These are phyloP conservation scores for Akanthomyces muscarius DNA, from an alignment of 2,329 filamentous ascomycete genomes.

Conservation along the genomic window DNA sequence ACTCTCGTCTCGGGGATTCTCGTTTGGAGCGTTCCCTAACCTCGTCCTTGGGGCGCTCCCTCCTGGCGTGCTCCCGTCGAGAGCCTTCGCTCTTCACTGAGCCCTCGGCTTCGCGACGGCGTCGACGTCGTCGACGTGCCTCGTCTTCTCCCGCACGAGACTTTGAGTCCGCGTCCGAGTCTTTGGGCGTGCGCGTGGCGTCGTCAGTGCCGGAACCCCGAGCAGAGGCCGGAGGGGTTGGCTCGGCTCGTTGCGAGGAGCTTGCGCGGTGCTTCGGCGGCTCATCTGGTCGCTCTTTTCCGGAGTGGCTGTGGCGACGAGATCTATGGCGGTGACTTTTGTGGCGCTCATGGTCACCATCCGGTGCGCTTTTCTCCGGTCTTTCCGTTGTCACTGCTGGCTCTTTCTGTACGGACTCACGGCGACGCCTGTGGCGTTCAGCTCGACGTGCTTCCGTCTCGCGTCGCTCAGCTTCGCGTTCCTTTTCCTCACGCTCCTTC, in stretches of 20 bases:
- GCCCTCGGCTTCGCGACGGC: conserved; percentile 3
- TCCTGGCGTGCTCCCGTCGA: not conserved
- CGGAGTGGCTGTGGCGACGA: conserved; percentile 39
- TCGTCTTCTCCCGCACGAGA: conserved; percentile 9
- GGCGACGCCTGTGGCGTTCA: conserved; percentile 2
- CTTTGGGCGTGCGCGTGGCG: not conserved
- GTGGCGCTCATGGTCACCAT: conserved; percentile 3
- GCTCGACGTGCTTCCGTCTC: not conserved
- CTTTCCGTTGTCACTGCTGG: not conserved
- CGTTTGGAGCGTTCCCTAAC: not conserved
- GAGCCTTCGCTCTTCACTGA: conserved; percentile 7
- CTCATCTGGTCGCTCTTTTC: conserved; percentile 27
- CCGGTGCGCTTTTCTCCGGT: not conserved
- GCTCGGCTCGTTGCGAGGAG: not conserved
- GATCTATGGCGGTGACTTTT: conserved; percentile 35
- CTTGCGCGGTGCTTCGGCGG: not conserved
- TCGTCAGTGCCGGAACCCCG: conserved; percentile 12
- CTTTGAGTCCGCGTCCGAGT: not conserved
- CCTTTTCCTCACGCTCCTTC: conserved; percentile 17
- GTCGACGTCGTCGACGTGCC: conserved; percentile 11
- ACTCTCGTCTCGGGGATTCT: not conserved
- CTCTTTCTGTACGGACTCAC: conserved; percentile 16
- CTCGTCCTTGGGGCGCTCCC: conserved; percentile 1
- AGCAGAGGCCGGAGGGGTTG: conserved; percentile 1
- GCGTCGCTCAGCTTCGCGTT: conserved; percentile 20